Conservation (phyloP, 2,329 filamentous ascomycete species). For the Colletotrichum sp. region DNA sequence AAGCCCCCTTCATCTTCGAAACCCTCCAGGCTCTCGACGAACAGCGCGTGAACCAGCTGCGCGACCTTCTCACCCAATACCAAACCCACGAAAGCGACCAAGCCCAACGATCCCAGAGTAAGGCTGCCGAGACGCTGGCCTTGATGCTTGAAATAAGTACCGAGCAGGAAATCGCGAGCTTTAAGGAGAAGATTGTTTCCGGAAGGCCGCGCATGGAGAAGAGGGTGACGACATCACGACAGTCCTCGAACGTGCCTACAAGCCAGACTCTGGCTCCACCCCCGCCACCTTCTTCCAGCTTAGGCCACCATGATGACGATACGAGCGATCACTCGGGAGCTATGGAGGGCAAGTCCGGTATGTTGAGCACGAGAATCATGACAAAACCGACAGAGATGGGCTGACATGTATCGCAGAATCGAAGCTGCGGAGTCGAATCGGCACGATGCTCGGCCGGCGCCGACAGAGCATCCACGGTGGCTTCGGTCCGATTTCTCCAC, state of each 20-base stretch:
- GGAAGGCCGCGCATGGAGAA: conserved; percentile 38
- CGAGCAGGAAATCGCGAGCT: conserved; percentile 72
- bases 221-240: conserved; percentile 42
- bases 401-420: conserved; percentile 48
- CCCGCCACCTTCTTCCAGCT: conserved; percentile 3
- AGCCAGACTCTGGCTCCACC: conserved; percentile 31
- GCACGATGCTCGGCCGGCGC: conserved; percentile 71
- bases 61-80: conserved; percentile 89
- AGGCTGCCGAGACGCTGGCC: conserved; percentile 81
- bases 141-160: conserved; percentile 87
- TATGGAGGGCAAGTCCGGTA: conserved; percentile 28
- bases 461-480: conserved; percentile 71
- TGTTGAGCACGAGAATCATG: background rate
- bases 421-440: conserved; percentile 66
- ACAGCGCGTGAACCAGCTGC: conserved; percentile 84
- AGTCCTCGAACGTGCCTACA: conserved; percentile 42
- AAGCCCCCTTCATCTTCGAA: conserved; percentile 94
- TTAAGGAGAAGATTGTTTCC: conserved; percentile 21
- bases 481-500: conserved; percentile 61
- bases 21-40: conserved; percentile 91
- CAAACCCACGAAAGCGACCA: conserved; percentile 92
- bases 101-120: conserved; percentile 75
- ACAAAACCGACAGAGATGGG: background rate
- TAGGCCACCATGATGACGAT: conserved; percentile 39
- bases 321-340: conserved; percentile 50